Percentiles rank a stretch among this genome's conserved stretches.
These are phyloP conservation scores for Venturiaceae sp. DNA, from an alignment of 2,329 filamentous ascomycete species.

Conservation along the genomic window DNA sequence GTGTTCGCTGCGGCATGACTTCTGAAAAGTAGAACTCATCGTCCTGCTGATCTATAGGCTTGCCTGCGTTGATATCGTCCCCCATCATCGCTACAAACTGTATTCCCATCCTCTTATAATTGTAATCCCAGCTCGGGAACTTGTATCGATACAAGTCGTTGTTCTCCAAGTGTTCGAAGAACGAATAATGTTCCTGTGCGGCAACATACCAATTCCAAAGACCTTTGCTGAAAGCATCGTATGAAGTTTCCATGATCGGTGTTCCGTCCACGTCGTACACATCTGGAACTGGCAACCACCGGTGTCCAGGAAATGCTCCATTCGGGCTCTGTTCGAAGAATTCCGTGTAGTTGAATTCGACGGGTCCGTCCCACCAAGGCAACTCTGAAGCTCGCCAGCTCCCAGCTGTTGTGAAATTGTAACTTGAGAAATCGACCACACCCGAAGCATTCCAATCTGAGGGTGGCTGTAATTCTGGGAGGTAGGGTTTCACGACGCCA, in stretches of 20 bases:
- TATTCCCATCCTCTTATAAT: slow-evolving; percentile 41
- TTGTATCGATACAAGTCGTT: slow-evolving; percentile 14
- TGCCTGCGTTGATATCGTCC: slow-evolving; percentile 35
- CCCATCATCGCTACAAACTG: slow-evolving; percentile 46
- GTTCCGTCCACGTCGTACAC: slow-evolving; percentile 28
- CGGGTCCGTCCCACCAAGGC: slow-evolving; percentile 21
- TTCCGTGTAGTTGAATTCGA: slow-evolving; percentile 14
- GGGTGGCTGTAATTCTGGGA: slow-evolving; percentile 33
- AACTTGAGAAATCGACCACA: neutral
- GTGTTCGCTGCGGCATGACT: slow-evolving; percentile 27
- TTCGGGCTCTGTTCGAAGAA: slow-evolving; percentile 19
- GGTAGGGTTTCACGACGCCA: slow-evolving; percentile 42
- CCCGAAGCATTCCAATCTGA: neutral
- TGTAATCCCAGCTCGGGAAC: slow-evolving; percentile 33
- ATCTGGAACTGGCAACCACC: slow-evolving; percentile 39
- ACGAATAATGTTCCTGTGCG: slow-evolving; percentile 33
- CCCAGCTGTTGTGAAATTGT: neutral
- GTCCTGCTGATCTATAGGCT: slow-evolving; percentile 37
- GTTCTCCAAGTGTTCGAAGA: slow-evolving; percentile 18
- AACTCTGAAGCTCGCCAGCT: slow-evolving; percentile 31
- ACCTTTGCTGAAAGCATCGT: slow-evolving; percentile 33
- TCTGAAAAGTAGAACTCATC: slow-evolving; percentile 36
- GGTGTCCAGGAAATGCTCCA: slow-evolving; percentile 27
- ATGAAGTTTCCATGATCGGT: slow-evolving; percentile 40
- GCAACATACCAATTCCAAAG: slow-evolving; percentile 42